Percentiles rank a stretch among this genome's conserved stretches.
phyloP scores from a whole-genome alignment of 176 grass and related monocot genomes.

The Stipa capillata region DNA sequence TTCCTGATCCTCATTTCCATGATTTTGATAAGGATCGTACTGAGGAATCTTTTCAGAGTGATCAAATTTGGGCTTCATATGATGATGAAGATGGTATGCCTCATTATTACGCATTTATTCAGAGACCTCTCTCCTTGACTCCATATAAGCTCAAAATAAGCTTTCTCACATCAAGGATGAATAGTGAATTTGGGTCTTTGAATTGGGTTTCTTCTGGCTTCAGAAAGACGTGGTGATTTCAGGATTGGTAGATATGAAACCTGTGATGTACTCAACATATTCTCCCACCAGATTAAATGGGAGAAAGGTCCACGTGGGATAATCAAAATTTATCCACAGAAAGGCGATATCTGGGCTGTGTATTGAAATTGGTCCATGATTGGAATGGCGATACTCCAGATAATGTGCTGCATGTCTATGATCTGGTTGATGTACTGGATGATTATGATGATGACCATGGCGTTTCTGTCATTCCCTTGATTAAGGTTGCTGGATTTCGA shows the following conservation, averaged over 20 bases:
- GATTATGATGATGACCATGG: constrained; percentile 44
- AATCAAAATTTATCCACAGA: constrained; percentile 56
- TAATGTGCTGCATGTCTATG: constrained; percentile 40
- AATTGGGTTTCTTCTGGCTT: constrained; percentile 56
- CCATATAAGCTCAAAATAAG: constrained; percentile 49
- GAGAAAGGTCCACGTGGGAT: constrained; percentile 47
- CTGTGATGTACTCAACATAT: constrained; percentile 49
- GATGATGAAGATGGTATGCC: constrained; percentile 72
- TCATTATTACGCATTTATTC: constrained; percentile 56
- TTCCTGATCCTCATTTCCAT: constrained; percentile 71
- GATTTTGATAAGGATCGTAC: constrained; percentile 54
- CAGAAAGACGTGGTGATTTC: constrained; percentile 61
- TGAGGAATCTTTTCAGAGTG: constrained; percentile 37
- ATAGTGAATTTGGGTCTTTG: constrained; percentile 49
- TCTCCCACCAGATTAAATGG: constrained; percentile 56
- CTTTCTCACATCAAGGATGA: constrained; percentile 45
- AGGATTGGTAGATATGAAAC: constrained; percentile 38
- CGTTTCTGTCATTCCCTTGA: constrained; percentile 44
- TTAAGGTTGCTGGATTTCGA: constrained; percentile 47
- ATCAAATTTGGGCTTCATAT: constrained; percentile 69
- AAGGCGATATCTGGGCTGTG: constrained; percentile 59
- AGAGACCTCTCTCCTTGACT: constrained; percentile 43
- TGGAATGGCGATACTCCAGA: constrained; percentile 55
- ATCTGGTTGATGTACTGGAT: constrained; percentile 47
- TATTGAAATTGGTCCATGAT: constrained; percentile 52